phyloP scores from a whole-genome alignment of 495 filamentous ascomycete genomes.

The Parachaetomium inaequale region DNA sequence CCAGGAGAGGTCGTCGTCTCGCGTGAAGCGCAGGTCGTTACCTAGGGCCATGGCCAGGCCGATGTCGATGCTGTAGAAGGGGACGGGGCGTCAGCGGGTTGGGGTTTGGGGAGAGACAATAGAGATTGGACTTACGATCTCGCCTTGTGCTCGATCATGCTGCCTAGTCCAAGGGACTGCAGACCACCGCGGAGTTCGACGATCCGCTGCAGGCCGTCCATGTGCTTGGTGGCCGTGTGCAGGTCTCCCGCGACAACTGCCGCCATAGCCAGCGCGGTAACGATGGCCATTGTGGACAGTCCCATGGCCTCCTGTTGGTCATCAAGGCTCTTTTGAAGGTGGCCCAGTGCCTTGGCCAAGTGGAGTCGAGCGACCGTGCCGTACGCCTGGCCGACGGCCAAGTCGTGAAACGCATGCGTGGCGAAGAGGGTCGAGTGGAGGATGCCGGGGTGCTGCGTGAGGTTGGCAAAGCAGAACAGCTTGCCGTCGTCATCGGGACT shows the following conservation, averaged over 20 bases:
- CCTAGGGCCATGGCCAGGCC: conserved; percentile 13
- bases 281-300: conserved; percentile 14
- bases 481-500: neutral
- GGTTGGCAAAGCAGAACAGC: conserved; percentile 18
- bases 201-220: conserved; percentile 16
- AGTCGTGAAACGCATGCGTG: conserved; percentile 16
- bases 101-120: neutral
- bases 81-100: neutral
- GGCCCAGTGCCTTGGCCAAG: conserved; percentile 7
- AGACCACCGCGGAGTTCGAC: conserved; percentile 13
- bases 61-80: conserved; percentile 11
- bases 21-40: conserved; percentile 8
- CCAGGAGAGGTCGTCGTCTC: neutral
- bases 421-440: conserved; percentile 17
- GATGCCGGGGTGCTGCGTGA: conserved; percentile 15
- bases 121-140: neutral
- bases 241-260: conserved; percentile 13
- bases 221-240: conserved; percentile 15
- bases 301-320: conserved; percentile 3
- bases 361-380: neutral
- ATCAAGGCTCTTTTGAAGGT: conserved; percentile 6
- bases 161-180: neutral
- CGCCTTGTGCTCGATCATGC: conserved; percentile 8
- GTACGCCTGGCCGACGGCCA: neutral
- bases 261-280: conserved; percentile 12